Conservation (phyloP, 1,284 basidiomycete genomes). For the Rhodotorula mucilaginosa region DNA sequence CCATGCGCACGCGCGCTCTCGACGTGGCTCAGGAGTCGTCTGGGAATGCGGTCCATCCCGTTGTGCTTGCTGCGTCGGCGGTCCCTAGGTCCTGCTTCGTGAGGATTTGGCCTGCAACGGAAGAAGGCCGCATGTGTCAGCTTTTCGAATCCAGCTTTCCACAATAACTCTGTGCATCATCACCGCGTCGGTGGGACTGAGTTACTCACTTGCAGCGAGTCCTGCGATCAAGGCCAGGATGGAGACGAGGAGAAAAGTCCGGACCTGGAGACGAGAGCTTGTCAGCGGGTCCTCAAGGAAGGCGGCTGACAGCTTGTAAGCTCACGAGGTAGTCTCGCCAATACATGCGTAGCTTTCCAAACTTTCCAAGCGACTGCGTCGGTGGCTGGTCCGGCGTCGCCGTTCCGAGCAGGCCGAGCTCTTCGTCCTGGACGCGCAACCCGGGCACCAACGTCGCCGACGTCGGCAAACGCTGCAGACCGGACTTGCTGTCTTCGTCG, state of each 20-base stretch:
- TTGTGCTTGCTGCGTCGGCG: too few species aligned
- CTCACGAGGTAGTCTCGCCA: slow-evolving; percentile 31
- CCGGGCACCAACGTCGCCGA: not conserved
- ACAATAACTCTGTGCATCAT: too few species aligned
- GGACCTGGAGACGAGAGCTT: slow-evolving; percentile 5
- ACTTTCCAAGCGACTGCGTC: not conserved
- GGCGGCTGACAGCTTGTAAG: rapidly evolving
- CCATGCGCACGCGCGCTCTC: too few species aligned
- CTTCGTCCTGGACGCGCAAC: not conserved
- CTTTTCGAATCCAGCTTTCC: too few species aligned
- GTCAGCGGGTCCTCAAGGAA: not conserved
- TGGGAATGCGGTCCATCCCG: too few species aligned
- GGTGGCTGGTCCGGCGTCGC: too few species aligned
- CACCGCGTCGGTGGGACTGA: too few species aligned
- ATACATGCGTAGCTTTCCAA: not conserved
- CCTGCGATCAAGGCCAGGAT: slow-evolving; percentile 17
- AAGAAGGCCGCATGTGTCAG: too few species aligned
- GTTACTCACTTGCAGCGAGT: slow-evolving; percentile 14
- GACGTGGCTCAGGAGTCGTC: too few species aligned
- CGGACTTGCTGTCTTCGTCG: slow-evolving; percentile 3
- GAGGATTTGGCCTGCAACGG: too few species aligned
- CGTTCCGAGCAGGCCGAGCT: not conserved
- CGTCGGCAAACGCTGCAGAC: not conserved
- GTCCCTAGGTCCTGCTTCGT: too few species aligned
- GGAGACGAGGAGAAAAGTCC: not conserved